Evolutionary conservation across 306 rosid species (phyloP), one percentile per base, ranked within the genome.

Genomic region (Fagus crenata): DNA sequence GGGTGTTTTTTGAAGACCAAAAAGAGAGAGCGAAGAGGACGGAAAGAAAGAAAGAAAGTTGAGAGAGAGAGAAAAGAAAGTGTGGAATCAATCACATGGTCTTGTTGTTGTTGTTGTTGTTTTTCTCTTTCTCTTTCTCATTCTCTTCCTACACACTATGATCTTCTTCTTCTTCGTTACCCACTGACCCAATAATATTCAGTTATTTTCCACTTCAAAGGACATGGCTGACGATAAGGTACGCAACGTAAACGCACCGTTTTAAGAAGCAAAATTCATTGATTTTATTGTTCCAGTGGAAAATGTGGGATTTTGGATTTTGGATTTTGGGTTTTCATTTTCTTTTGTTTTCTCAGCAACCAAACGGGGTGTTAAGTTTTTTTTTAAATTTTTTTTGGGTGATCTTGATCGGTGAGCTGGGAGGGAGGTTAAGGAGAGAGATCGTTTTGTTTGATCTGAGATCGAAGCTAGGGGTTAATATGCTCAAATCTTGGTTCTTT

Each of bases 221-320:
- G 55, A 69, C 90, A 92, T 92, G 98, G 96, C 94, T 60, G 96
- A 94, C 81, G 95, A 88, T 78, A 94, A 90, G 97, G 98, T 94
- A 87, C 28, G 28, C 28, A 22, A 22, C 28, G 28, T 0, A 22
- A 22, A 22, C 28, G 28, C 28, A 22, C 28, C 28, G 28, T 22
- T 22, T 22, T 22, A 22, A 22, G 28, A 22, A 22, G 28, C 28
- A 22, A 22, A 22, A 22, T 22, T 56, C 7, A 14, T 61, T 14
- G 37, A 5, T 59, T 28, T 4, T 7, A 59, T 15, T 71, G 59
- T 72, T 73, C 33, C 7, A 59, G 46, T 37, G 14, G 55, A 11
- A 73, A 70, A 78, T 84, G 58, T 73, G 71, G 64, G 82, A 22
- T 82, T 61, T 70, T 4, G 71, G 82, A 22, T 82, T 61, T 70